Base-by-base conservation (phyloP, 2,329 filamentous ascomycete genomes). In the Cytospora leucostoma region DNA sequence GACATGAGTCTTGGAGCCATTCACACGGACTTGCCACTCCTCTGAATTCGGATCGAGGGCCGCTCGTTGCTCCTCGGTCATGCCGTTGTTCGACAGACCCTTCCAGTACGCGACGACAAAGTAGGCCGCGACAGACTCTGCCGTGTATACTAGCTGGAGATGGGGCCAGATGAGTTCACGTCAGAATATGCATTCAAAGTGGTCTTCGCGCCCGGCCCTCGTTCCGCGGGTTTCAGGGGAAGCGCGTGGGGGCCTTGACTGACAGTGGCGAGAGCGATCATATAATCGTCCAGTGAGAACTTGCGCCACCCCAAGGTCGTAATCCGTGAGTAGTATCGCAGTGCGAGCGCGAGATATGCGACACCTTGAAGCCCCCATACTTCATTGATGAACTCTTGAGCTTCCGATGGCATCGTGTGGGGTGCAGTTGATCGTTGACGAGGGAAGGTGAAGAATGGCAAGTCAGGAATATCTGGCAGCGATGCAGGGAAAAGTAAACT, bases 1-100 rank as follows among this genome's bases (percentile, higher is more conserved):
- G 11, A 86, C 70, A 61, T 85, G 82, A 0, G 80, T 79, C 70
- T 84, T 84, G 13, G 81, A 83, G 0, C 82, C 83, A 7, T 75
- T 76, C 13, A 83, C 76, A 17, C 82, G 73, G 50, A 76, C 66
- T 7, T 60, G 65, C 62, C 74, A 81, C 68, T 83, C 80, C 12
- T 76, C 68, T 1, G 77, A 80, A 1, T 72, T 61, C 0, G 77
- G 77, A 1, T 75, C 73, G 3, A 84, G 70, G 0, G 71, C 66
- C 1, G 70, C 70, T 10, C 83, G 77, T 61, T 82, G 69, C 49
- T 76, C 75, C 3, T 79, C 76, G 1, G 80, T 82, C 80, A 85
- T 83, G 51, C 74, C 69, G 63, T 68, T 66, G 79, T 72, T 72
- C 54, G 69, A 69, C 7, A 71, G 52, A 2, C 70, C 69, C 10